Percentiles rank a stretch among this genome's conserved stretches.
Conservation (phyloP, 2,329 filamentous ascomycete genomes). For the Verticillium longisporum region DNA sequence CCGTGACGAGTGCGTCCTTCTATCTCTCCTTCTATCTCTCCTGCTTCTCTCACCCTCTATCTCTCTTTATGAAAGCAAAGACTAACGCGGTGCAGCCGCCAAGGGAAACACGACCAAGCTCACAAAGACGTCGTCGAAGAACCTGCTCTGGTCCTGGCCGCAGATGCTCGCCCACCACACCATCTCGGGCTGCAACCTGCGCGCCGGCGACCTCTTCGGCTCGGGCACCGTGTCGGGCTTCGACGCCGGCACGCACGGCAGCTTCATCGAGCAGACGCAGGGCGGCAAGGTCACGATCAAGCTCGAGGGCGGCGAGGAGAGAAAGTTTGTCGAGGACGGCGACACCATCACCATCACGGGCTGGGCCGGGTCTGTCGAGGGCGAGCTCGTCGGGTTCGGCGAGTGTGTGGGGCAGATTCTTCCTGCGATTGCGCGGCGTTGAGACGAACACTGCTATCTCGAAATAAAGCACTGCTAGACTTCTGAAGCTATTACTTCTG, state of each 20-base stretch:
- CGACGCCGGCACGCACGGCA: conserved; percentile 56
- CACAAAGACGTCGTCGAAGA: conserved; percentile 24
- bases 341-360: conserved; percentile 64
- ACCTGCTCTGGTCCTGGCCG: conserved; percentile 70
- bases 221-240: conserved; percentile 69
- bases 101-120: conserved; percentile 30
- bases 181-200: conserved; percentile 68
- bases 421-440: background rate
- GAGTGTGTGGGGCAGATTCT: conserved; percentile 60
- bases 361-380: conserved; percentile 56
- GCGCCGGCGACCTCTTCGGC: conserved; percentile 67
- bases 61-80: too few species aligned
- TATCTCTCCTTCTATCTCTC: background rate
- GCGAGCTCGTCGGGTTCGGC: conserved; percentile 67
- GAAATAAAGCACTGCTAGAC: background rate
- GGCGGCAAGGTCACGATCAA: conserved; percentile 59
- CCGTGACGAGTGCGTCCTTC: conserved; percentile 29
- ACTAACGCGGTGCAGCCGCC: conserved; percentile 12
- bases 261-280: conserved; percentile 64
- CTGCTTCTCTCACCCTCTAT: background rate
- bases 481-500: background rate
- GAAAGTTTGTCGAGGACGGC: conserved; percentile 67
- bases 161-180: conserved; percentile 82
- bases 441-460: background rate
- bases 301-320: conserved; percentile 57